Base-by-base conservation (phyloP, 441 rosid species). In the Codiaeum variegatum region DNA sequence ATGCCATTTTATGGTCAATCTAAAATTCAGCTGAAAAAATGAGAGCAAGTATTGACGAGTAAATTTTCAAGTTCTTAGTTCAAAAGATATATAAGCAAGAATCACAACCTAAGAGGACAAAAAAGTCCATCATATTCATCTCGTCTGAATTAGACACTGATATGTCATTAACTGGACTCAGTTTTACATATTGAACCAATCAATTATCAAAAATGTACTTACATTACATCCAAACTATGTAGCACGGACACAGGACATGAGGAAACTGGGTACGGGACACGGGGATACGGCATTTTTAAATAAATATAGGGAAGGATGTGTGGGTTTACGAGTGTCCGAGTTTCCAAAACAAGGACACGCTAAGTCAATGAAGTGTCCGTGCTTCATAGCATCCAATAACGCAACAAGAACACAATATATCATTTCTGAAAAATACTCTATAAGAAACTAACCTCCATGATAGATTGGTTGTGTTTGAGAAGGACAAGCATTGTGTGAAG, bases 391-490 rank as follows among this genome's bases (percentile, higher is more conserved):
- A 21, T 52, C 26, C 15, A 62, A 31, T 26, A 19, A 16, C 62
- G 31, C 71, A 31, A 54, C 56, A 42, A 58, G 69, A 6, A 75
- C 62, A 58, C 13, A 16, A 49, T 31, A 24, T 21, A 68, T 32
- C 11, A 16, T 59, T 26, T 21, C 10, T 62, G 31, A 74, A 13
- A 69, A 64, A 47, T 66, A 62, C 10, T 40, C 10, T 40, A 40
- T 10, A 67, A 46, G 51, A 54, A 66, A 74, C 81, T 56, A 76
- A 88, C 89, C 88, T 84, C 78, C 83, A 72, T 62, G 63, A 62
- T 69, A 72, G 75, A 76, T 63, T 71, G 75, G 58, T 24, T 61
- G 77, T 59, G 74, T 55, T 56, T 81, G 77, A 59, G 79, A 71
- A 49, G 78, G 75, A 58, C 66, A 76, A 26, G 84, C 78, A 75